Percentiles rank a stretch among this genome's conserved stretches.
Conservation (phyloP, 2,329 filamentous ascomycete genomes). For the Magnaporthiopsis incrustans region DNA sequence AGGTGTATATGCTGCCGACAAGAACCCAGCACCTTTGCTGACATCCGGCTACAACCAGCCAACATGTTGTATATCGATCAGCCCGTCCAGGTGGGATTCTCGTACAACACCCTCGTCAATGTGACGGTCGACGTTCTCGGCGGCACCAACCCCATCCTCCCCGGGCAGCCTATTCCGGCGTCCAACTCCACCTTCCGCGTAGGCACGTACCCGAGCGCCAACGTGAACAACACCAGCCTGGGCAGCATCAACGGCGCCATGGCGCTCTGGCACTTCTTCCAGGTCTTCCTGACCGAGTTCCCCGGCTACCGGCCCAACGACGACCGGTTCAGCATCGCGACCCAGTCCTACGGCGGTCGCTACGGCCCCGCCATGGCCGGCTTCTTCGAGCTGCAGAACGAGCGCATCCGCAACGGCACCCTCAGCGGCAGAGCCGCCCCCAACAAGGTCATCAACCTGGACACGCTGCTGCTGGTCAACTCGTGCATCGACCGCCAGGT, state of each 20-base stretch:
- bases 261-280: constrained; percentile 58
- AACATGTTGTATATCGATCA: constrained; percentile 60
- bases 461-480: constrained; percentile 62
- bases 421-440: constrained; percentile 1
- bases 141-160: constrained; percentile 27
- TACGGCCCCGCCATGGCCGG: constrained; percentile 60
- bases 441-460: constrained; percentile 39
- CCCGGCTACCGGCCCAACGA: constrained; percentile 47
- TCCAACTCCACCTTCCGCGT: constrained; percentile 40
- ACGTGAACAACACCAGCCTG: constrained; percentile 40
- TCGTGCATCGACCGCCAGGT: constrained; percentile 59
- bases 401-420: constrained; percentile 38
- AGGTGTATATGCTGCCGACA: not conserved
- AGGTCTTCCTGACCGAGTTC: constrained; percentile 51
- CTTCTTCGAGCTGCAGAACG: constrained; percentile 54
- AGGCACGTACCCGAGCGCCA: constrained; percentile 56
- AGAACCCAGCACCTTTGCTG: not conserved
- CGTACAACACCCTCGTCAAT: constrained; percentile 56
- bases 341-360: constrained; percentile 63
- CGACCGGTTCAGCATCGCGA: constrained; percentile 52
- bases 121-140: constrained; percentile 45
- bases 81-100: constrained; percentile 64
- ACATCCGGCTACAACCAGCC: constrained; percentile 17
- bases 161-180: constrained; percentile 24
- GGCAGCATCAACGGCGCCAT: constrained; percentile 48